Conservation (phyloP, 192 early-diverging fungal genomes). For the Podila horticola region DNA sequence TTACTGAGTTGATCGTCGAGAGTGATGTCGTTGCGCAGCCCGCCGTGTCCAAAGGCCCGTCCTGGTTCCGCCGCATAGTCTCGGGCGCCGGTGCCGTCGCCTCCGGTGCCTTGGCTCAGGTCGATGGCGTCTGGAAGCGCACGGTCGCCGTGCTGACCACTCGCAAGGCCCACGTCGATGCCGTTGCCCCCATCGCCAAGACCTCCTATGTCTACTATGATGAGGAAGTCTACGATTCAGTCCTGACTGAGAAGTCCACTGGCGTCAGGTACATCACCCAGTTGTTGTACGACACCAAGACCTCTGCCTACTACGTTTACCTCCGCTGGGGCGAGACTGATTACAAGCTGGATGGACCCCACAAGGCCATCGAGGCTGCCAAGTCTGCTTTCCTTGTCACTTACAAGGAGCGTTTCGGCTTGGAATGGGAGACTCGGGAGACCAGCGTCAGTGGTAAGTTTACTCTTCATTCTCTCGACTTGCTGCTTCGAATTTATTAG, state of each 20-base stretch:
- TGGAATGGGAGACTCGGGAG: neutral
- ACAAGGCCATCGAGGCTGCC: neutral
- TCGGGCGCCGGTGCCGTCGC: too few species aligned
- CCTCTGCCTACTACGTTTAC: too few species aligned
- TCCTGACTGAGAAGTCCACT: too few species aligned
- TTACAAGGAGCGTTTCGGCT: constrained; percentile 1
- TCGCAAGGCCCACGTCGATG: constrained; percentile 4
- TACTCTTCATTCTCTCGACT: neutral
- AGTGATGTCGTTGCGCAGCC: too few species aligned
- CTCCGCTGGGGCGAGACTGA: neutral
- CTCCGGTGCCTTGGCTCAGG: neutral
- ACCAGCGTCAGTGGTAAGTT: neutral
- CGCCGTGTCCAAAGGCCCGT: too few species aligned
- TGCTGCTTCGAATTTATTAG: neutral
- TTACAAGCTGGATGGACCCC: constrained; percentile 4
- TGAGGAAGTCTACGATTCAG: too few species aligned
- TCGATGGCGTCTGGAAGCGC: constrained; percentile 8
- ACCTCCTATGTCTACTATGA: constrained; percentile 7
- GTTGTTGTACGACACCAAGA: too few species aligned
- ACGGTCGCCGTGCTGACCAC: neutral
- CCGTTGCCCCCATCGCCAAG: neutral
- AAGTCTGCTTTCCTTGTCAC: neutral
- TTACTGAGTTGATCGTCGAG: too few species aligned
- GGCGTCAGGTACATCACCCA: too few species aligned
- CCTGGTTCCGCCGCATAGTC: constrained; percentile 12